Percentiles rank a stretch among this genome's conserved stretches.
Evolutionary conservation across 2,329 filamentous ascomycete species (phyloP).

Genomic region (Sarocladium strictum): DNA sequence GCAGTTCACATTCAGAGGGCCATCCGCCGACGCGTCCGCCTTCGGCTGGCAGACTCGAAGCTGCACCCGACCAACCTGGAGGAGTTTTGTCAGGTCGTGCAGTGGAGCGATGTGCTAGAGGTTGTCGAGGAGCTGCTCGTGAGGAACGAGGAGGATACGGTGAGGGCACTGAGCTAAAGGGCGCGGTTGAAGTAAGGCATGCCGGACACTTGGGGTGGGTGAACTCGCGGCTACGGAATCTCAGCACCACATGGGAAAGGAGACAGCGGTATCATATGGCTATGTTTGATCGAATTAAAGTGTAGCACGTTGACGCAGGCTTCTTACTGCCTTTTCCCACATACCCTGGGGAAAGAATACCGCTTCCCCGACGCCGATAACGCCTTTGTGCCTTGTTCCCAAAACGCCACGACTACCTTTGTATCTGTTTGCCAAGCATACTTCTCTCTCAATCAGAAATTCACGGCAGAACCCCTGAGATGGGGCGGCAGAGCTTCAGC

Average conservation of each 20-base stretch:
- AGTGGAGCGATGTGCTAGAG: constrained; percentile 28
- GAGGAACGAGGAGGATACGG: constrained; percentile 16
- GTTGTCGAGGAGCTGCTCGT: constrained; percentile 25
- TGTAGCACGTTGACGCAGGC: too few species aligned
- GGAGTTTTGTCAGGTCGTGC: constrained; percentile 25
- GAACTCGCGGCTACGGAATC: too few species aligned
- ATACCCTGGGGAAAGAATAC: too few species aligned
- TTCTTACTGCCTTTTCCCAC: too few species aligned
- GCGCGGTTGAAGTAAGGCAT: too few species aligned
- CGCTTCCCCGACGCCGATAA: background rate
- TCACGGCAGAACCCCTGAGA: too few species aligned
- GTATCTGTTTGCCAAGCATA: background rate
- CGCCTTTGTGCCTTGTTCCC: background rate
- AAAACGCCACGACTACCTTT: background rate
- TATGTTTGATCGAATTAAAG: background rate
- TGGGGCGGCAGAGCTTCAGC: too few species aligned
- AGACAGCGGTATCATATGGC: background rate
- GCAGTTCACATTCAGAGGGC: constrained; percentile 27
- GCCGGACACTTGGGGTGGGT: too few species aligned
- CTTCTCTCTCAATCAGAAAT: background rate
- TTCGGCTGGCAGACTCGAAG: constrained; percentile 9
- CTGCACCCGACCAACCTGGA: constrained; percentile 21
- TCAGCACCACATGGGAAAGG: background rate
- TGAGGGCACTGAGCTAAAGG: constrained; percentile 17
- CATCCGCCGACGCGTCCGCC: constrained; percentile 20